Evolutionary conservation across 768 basidiomycete species (phyloP).

Genomic region (Boletus eberwhitei): DNA sequence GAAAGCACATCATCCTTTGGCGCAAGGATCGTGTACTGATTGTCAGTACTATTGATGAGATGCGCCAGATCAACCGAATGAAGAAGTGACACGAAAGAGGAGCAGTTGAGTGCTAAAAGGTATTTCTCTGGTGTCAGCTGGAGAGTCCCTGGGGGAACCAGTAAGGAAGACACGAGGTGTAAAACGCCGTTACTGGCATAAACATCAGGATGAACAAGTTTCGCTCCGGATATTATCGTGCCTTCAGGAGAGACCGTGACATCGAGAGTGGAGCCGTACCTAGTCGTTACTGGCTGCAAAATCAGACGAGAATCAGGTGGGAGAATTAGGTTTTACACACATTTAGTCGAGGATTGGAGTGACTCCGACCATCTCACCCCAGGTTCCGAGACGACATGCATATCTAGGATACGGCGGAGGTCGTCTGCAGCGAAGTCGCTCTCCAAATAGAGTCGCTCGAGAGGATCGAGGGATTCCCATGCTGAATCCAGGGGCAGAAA

Average conservation of each 20-base stretch:
- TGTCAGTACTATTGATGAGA: constrained; percentile 66
- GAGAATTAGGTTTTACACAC: constrained; percentile 40
- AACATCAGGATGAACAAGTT: constrained; percentile 73
- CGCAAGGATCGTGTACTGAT: constrained; percentile 85
- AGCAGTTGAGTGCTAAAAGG: constrained; percentile 88
- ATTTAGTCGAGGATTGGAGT: constrained; percentile 46
- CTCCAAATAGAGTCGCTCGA: constrained; percentile 86
- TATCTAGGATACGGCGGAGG: constrained; percentile 68
- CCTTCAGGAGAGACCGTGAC: constrained; percentile 53
- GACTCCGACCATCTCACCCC: constrained; percentile 66
- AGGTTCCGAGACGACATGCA: constrained; percentile 64
- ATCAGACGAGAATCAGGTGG: constrained; percentile 10
- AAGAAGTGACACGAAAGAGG: constrained; percentile 82
- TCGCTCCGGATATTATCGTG: constrained; percentile 54
- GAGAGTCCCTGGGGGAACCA: constrained; percentile 73
- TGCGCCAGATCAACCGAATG: constrained; percentile 74
- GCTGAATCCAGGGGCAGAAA: constrained; percentile 88
- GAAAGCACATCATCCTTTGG: constrained; percentile 83
- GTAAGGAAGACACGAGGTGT: constrained; percentile 81
- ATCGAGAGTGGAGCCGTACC: constrained; percentile 64
- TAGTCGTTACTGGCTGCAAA: constrained; percentile 56
- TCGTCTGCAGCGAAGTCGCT: constrained; percentile 84
- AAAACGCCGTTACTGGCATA: constrained; percentile 95
- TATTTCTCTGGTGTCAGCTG: constrained; percentile 92
- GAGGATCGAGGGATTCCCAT: constrained; percentile 70